Base-by-base conservation (phyloP, 192 early-diverging fungal species). In the Mortierella alpina region DNA sequence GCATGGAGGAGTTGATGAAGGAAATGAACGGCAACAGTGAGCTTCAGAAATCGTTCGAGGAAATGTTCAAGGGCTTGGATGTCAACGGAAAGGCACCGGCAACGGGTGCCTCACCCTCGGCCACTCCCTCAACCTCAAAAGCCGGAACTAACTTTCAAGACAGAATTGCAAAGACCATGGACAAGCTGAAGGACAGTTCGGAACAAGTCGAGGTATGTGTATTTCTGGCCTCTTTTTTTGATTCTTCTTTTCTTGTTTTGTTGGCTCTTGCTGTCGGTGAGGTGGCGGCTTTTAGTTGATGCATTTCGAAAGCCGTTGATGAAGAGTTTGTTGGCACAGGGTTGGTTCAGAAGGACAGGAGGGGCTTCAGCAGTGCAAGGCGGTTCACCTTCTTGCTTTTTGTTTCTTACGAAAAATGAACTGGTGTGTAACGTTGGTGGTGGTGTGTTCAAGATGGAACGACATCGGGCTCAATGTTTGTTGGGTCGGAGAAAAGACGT, bases 101-200 rank as follows among this genome's bases (percentile, higher is more conserved):
- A 67, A 42, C 47, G 15, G 58, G 67, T 48, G 20, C 67, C 22
- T 17, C 70, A 14, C n/a, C 58, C n/a, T 59, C 58, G 45, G n/a
- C 73, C 39, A 41, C 72, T 23, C n/a, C 42, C 18, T 51, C 39
- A 53, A 62, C 60, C n/a, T n/a, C 67, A 42, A 78, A 62, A 50
- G 51, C 18, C 65, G 59, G 60, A 14, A 31, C 70, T 20, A 87
- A 89, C 54, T 99, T 99, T 88, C 95, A 98, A 74, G 92, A 95
- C 68, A 91, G 89, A 48, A 95, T 99, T 68, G 89, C 91, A 53
- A 89, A 95, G 53, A 99, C 97, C 13, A 92, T 99, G 89, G 90
- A 90, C 69, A 96, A 96, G 64, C 82, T 99, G 13, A 93, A 94
- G 71, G 91, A 92, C 67, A 96, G 94, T 66, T 93, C 93, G 4